A percentile compares a stretch with the other conserved stretches of the same genome.
phyloP scores from a whole-genome alignment of 352 stramenopile species.

The Globisporangium cystogenes region DNA sequence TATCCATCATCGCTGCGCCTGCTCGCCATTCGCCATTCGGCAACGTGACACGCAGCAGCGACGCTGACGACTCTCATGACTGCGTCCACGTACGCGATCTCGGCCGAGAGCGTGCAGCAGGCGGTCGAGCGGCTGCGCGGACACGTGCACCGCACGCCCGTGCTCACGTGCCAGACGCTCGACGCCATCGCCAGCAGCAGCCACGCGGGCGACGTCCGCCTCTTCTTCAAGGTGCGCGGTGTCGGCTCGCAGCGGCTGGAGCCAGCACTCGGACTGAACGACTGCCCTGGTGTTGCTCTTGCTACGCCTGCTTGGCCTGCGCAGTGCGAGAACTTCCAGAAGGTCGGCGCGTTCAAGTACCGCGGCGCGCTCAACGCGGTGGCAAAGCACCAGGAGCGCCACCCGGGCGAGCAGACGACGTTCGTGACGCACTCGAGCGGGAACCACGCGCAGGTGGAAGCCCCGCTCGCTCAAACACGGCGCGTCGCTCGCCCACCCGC shows the following conservation, averaged over 20 bases:
- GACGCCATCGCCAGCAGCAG: constrained; percentile 30
- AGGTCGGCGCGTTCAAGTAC: constrained; percentile 83
- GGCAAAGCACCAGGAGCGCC: constrained; percentile 36
- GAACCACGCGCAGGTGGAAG: constrained; percentile 83
- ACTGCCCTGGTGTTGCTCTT: background rate
- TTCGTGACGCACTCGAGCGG: constrained; percentile 90
- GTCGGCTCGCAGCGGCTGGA: too few species aligned
- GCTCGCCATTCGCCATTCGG: too few species aligned
- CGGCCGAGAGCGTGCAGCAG: constrained; percentile 36
- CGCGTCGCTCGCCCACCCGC: too few species aligned
- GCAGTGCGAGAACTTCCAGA: constrained; percentile 80
- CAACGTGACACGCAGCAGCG: background rate
- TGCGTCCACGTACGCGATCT: constrained; percentile 41
- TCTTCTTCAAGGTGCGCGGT: constrained; percentile 77
- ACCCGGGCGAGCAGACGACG: constrained; percentile 7
- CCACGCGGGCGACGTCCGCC: constrained; percentile 10
- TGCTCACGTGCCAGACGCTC: constrained; percentile 55
- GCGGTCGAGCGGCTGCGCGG: constrained; percentile 52
- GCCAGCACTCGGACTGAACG: too few species aligned
- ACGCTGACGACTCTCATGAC: background rate
- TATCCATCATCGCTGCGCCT: too few species aligned
- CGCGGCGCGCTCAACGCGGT: constrained; percentile 71
- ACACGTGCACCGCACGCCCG: constrained; percentile 54
- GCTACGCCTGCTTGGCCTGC: background rate
- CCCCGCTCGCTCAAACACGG: too few species aligned